phyloP scores from a whole-genome alignment of 306 rosid species.

The Datisca glomerata region DNA sequence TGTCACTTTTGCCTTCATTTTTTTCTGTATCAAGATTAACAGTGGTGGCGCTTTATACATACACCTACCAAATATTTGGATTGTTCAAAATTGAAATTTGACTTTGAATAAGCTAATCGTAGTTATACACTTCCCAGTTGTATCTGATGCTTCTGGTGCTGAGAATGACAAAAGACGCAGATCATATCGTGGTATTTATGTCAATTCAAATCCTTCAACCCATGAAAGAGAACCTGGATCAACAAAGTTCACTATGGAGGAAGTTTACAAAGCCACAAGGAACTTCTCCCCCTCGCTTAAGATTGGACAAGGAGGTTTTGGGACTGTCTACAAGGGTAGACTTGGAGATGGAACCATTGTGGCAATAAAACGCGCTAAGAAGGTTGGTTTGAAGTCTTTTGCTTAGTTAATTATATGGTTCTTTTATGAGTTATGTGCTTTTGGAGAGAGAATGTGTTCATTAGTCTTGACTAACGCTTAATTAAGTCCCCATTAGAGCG shows the following conservation, averaged over 20 bases:
- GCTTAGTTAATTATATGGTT: background rate
- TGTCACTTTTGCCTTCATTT: constrained; percentile 7
- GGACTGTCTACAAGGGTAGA: constrained; percentile 73
- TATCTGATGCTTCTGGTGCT: constrained; percentile 32
- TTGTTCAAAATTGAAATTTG: no score
- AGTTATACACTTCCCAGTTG: constrained; percentile 23
- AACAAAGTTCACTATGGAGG: constrained; percentile 54
- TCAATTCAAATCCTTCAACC: constrained; percentile 20
- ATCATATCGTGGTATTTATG: constrained; percentile 25
- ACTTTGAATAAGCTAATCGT: constrained; percentile 10
- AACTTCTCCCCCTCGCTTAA: constrained; percentile 72
- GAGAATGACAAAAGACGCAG: constrained; percentile 32
- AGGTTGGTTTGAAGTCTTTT: constrained; percentile 32
- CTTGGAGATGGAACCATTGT: constrained; percentile 58
- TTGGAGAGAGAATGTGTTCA: background rate
- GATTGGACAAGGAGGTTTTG: constrained; percentile 98
- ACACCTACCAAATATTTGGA: no score
- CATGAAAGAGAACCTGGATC: constrained; percentile 40
- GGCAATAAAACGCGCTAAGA: constrained; percentile 91
- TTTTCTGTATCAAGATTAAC: constrained; percentile 2
- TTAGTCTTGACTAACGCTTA: constrained; percentile 2
- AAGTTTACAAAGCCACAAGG: constrained; percentile 55
- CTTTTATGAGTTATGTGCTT: constrained; percentile 7
- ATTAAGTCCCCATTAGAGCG: constrained; percentile 30
- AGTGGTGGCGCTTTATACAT: background rate